Evolutionary conservation across 139 green algal species (phyloP), one percentile per base, ranked within the genome.

Genomic region (Ettlia oleoabundans): DNA sequence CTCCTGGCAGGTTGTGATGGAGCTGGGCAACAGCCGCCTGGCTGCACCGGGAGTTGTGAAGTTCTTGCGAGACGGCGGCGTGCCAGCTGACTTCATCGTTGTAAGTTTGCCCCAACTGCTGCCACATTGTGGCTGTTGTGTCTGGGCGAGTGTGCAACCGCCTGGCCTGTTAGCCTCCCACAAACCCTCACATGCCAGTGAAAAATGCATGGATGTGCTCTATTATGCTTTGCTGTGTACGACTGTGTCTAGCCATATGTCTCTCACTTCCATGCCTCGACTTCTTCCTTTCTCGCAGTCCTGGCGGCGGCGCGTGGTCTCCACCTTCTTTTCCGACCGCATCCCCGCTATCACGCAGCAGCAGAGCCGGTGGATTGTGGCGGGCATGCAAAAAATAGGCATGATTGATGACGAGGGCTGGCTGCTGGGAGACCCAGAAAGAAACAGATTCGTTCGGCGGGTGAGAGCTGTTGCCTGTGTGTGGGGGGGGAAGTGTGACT

Each of bases 321-420:
- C 70, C 43, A 77, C 70, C 42, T 77, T 40, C 43, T 26, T 77
- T 5, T 77, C 70, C 3, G 42, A 77, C 70, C 70, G 70, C 70
- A 64, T 42, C 70, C 70, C 70, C 22, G 70, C 33, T 42, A 77
- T 77, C 43, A 42, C 70, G 24, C 70, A n/a, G 30, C 8, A 43
- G 15, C 70, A 77, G 30, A 64, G 42, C 4, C 42, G 37, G 7
- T 22, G n/a, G 30, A 33, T 77, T 19, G 42, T 30, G 70, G 70
- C 2, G 15, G 70, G 9, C 22, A 55, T 77, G 70, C 70, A 19
- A 30, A 1, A 43, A 13, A 64, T 77, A 32, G 70, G 70, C 38
- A 63, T 77, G 70, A 24, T 77, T 42, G 70, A 77, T 32, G 70
- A 4, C 1, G n/a, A 77, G 2, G 70, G 70, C 70, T 77, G 70